These are phyloP conservation scores for Lumnitzera littorea DNA, from an alignment of 345 rosid species.

Conservation along the genomic window DNA sequence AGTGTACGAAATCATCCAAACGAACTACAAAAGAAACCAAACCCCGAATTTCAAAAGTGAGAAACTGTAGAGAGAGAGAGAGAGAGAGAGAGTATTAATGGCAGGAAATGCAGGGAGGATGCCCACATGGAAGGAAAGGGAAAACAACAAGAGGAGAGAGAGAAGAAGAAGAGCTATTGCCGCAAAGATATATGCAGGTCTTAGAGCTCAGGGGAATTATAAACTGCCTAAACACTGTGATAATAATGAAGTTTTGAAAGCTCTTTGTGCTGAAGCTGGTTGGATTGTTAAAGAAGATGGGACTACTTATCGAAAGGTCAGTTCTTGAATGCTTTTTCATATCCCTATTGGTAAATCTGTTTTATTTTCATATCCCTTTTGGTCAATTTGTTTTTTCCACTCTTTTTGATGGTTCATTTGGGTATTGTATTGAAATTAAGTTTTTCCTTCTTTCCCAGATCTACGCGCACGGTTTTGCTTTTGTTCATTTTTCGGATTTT, in stretches of 20 bases:
- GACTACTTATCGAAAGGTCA: slow-evolving; percentile 86
- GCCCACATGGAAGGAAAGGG: slow-evolving; percentile 96
- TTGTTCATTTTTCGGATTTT: too few relatives aligned
- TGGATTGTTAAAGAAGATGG: slow-evolving; percentile 96
- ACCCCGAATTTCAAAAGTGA: slow-evolving; percentile 1
- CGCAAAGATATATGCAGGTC: slow-evolving; percentile 84
- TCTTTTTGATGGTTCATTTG: neutral
- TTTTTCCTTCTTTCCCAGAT: too few relatives aligned
- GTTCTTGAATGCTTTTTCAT: neutral
- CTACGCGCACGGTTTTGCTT: too few relatives aligned
- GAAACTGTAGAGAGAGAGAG: neutral
- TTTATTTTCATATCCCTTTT: neutral
- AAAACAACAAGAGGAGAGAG: slow-evolving; percentile 90
- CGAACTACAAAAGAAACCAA: neutral
- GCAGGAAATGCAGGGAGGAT: slow-evolving; percentile 55
- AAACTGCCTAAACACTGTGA: slow-evolving; percentile 95
- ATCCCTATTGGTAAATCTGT: too few relatives aligned
- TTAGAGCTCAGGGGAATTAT: slow-evolving; percentile 80
- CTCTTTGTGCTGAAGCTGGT: slow-evolving; percentile 86
- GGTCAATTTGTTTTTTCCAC: neutral
- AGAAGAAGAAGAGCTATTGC: slow-evolving; percentile 90
- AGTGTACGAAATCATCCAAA: neutral
- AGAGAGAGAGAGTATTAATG: slow-evolving; percentile 4
- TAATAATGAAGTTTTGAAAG: slow-evolving; percentile 92
- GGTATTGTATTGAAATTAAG: neutral